phyloP scores from a whole-genome alignment of 805 yeast genomes.

The Metschnikowia matae region DNA sequence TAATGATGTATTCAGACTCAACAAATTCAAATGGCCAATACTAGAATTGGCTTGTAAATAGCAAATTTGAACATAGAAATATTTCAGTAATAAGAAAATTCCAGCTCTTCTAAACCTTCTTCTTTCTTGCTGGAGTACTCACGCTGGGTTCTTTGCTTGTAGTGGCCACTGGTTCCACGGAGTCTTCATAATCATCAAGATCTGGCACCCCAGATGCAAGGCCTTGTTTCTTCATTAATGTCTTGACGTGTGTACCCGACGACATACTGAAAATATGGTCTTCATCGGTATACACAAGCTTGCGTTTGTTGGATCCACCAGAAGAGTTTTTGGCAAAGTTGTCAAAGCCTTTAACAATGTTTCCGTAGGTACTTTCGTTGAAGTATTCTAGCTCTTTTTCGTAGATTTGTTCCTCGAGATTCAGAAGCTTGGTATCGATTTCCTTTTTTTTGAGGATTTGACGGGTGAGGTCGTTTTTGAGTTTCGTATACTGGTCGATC shows the following conservation, averaged over 20 bases:
- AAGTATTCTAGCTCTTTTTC: conserved; percentile 75
- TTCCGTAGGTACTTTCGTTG: conserved; percentile 68
- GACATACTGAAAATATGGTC: conserved; percentile 80
- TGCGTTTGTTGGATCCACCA: conserved; percentile 40
- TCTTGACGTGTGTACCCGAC: conserved; percentile 61
- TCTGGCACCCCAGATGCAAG: conserved; percentile 23
- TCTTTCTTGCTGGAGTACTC: conserved; percentile 16
- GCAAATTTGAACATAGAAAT: background rate
- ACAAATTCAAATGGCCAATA: background rate
- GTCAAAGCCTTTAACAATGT: conserved; percentile 89
- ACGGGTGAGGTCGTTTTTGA: conserved; percentile 63
- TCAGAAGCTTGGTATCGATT: conserved; percentile 59
- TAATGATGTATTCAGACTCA: background rate
- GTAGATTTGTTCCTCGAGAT: conserved; percentile 73
- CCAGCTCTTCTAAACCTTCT: conserved; percentile 4
- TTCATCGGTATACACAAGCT: conserved; percentile 58
- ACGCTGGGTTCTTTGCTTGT: conserved; percentile 8
- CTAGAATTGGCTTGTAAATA: conserved; percentile 2
- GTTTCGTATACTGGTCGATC: conserved; percentile 55
- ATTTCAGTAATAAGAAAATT: background rate
- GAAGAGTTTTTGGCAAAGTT: conserved; percentile 54
- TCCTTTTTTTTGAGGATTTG: conserved; percentile 57
- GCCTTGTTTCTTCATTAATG: conserved; percentile 48
- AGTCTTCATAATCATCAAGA: conserved; percentile 20
- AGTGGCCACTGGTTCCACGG: conserved; percentile 15